Percentiles rank a stretch among this genome's conserved stretches.
phyloP scores from a whole-genome alignment of 352 stramenopile species.

The Globisporangium heterothallicum region DNA sequence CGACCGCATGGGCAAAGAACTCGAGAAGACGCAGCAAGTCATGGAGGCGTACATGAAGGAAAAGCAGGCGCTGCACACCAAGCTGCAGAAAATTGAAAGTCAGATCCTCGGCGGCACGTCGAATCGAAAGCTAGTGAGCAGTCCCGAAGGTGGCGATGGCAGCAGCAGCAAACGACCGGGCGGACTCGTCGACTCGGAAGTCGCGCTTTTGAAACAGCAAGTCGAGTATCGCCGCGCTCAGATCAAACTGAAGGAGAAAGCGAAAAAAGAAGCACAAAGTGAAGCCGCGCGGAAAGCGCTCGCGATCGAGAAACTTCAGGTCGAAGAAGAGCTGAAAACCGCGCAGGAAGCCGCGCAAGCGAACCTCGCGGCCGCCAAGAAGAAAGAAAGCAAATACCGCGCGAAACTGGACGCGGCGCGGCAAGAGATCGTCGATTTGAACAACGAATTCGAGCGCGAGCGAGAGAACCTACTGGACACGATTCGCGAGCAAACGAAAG shows the following conservation, averaged over 20 bases:
- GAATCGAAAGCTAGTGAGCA: constrained; percentile 10
- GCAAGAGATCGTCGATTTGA: constrained; percentile 81
- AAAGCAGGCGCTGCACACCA: constrained; percentile 25
- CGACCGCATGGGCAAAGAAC: constrained; percentile 65
- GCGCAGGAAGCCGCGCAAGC: constrained; percentile 63
- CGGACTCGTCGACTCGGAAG: constrained; percentile 44
- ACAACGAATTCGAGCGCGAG: constrained; percentile 82
- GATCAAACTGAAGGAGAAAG: constrained; percentile 76
- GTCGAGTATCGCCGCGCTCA: constrained; percentile 75
- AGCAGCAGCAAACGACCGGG: constrained; percentile 1
- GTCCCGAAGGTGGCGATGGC: constrained; percentile 1
- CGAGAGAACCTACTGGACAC: constrained; percentile 81
- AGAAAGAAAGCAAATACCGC: constrained; percentile 64
- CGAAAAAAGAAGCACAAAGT: constrained; percentile 59
- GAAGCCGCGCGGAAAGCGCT: constrained; percentile 52
- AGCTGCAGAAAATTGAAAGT: constrained; percentile 77
- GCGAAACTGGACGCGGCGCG: constrained; percentile 68
- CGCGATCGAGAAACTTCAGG: constrained; percentile 63
- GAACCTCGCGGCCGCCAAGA: constrained; percentile 42
- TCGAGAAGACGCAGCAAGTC: constrained; percentile 61
- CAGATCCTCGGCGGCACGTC: constrained; percentile 63
- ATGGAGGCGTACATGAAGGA: constrained; percentile 48
- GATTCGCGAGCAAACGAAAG: constrained; percentile 86
- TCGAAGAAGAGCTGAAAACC: constrained; percentile 69
- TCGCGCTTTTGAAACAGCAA: constrained; percentile 73